phyloP scores from a whole-genome alignment of 768 basidiomycete species.

The Phallus indusiatus region DNA sequence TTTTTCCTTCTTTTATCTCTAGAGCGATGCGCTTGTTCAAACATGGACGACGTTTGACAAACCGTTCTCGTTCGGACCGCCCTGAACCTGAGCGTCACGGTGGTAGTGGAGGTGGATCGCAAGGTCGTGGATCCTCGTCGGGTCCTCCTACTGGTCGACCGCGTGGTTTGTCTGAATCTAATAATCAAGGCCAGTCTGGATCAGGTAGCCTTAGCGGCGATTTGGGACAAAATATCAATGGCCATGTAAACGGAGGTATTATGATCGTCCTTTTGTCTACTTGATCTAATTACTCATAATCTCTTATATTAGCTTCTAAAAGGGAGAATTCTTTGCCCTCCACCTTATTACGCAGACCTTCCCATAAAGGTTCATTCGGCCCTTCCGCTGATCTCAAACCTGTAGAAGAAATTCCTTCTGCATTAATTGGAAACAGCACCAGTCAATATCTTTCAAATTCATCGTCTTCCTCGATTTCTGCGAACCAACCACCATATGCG shows the following conservation, averaged over 20 bases:
- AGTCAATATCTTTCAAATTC: neutral
- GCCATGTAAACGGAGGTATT: conserved; percentile 1
- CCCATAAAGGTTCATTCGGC: conserved; percentile 2
- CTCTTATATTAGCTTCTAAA: neutral
- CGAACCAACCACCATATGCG: neutral
- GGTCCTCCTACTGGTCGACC: conserved; percentile 19
- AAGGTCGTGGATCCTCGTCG: conserved; percentile 3
- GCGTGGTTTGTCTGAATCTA: conserved; percentile 16
- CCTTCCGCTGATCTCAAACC: neutral
- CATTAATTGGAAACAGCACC: neutral
- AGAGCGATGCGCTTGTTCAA: conserved; percentile 25
- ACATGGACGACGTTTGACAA: conserved; percentile 53
- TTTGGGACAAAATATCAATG: neutral
- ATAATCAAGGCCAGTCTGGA: conserved; percentile 1
- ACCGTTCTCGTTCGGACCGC: conserved; percentile 27
- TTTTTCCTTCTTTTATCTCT: neutral
- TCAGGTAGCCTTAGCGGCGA: neutral
- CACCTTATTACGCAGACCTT: conserved; percentile 1
- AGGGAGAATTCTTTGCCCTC: neutral
- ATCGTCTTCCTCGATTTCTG: neutral
- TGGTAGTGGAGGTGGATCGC: conserved; percentile 7
- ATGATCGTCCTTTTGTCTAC: neutral
- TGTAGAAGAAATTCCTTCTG: neutral
- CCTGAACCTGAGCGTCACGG: conserved; percentile 9
- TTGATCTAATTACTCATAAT: neutral